Evolutionary conservation across 176 grass and related monocot species (phyloP).

Genomic region (Raddia distichophylla): DNA sequence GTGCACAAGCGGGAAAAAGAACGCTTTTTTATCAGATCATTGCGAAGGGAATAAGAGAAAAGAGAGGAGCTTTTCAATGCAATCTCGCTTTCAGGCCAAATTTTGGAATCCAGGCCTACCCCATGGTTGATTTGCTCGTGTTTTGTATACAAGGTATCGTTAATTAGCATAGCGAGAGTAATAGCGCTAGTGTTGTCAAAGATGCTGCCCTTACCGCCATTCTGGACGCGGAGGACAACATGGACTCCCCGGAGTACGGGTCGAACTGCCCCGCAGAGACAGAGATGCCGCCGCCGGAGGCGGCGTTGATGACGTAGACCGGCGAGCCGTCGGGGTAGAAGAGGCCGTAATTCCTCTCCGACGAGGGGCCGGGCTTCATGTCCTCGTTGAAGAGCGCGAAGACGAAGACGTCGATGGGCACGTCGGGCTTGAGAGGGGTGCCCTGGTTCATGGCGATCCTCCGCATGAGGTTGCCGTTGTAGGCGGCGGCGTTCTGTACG

Average conservation of each 20-base stretch:
- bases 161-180: not conserved
- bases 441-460: constrained; percentile 70
- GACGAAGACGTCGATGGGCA: constrained; percentile 82
- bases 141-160: constrained; percentile 37
- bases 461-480: constrained; percentile 82
- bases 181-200: constrained; percentile 31
- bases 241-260: constrained; percentile 48
- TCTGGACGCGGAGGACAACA: constrained; percentile 50
- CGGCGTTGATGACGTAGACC: constrained; percentile 62
- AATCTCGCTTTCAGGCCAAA: constrained; percentile 36
- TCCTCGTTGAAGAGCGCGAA: constrained; percentile 93
- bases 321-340: constrained; percentile 67
- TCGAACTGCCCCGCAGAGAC: constrained; percentile 6
- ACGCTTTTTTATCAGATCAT: constrained; percentile 28
- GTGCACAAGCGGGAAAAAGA: constrained; percentile 21
- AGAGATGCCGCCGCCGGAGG: not conserved
- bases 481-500: constrained; percentile 72
- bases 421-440: constrained; percentile 70
- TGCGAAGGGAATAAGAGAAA: constrained; percentile 39
- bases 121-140: constrained; percentile 40
- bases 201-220: constrained; percentile 42
- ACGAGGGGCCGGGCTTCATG: constrained; percentile 66
- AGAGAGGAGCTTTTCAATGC: not conserved
- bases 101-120: constrained; percentile 54
- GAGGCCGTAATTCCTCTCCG: constrained; percentile 81